phyloP scores from a whole-genome alignment of 495 filamentous ascomycete genomes.

The Oidiodendron maius region DNA sequence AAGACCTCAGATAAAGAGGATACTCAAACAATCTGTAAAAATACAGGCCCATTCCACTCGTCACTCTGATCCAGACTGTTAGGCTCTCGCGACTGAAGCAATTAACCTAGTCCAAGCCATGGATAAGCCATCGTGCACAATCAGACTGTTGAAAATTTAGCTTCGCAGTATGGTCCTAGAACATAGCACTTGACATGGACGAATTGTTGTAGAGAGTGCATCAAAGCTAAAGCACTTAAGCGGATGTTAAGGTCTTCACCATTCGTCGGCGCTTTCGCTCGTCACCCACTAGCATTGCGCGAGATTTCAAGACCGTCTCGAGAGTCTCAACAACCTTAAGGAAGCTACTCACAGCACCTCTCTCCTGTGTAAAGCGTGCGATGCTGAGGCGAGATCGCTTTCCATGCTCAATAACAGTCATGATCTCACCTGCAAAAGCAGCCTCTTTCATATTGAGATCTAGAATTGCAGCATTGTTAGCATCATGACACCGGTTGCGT shows the following conservation, averaged over 20 bases:
- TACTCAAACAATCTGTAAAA: too few species aligned
- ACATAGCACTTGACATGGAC: background rate
- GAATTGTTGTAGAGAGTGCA: too few species aligned
- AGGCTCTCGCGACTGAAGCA: too few species aligned
- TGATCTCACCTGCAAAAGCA: constrained; percentile 75
- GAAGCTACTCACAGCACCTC: constrained; percentile 81
- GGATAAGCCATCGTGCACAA: too few species aligned
- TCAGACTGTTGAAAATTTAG: too few species aligned
- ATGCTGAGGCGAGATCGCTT: constrained; percentile 62
- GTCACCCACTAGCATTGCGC: constrained; percentile 64
- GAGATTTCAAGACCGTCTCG: constrained; percentile 48
- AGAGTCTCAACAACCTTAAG: constrained; percentile 74
- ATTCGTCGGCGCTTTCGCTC: constrained; percentile 62
- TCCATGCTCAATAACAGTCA: constrained; percentile 76
- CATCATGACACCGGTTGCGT: background rate
- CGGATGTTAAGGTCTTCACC: constrained; percentile 44
- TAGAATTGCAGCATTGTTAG: too few species aligned
- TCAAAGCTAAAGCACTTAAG: background rate
- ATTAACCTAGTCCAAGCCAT: too few species aligned
- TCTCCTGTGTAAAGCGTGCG: constrained; percentile 79
- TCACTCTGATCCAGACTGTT: too few species aligned
- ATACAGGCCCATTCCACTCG: too few species aligned
- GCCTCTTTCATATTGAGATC: constrained; percentile 72
- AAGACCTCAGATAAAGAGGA: too few species aligned
- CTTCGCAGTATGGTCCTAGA: too few species aligned